Conservation (phyloP, 2,329 filamentous ascomycete species). For the Scedosporium aurantiacum region DNA sequence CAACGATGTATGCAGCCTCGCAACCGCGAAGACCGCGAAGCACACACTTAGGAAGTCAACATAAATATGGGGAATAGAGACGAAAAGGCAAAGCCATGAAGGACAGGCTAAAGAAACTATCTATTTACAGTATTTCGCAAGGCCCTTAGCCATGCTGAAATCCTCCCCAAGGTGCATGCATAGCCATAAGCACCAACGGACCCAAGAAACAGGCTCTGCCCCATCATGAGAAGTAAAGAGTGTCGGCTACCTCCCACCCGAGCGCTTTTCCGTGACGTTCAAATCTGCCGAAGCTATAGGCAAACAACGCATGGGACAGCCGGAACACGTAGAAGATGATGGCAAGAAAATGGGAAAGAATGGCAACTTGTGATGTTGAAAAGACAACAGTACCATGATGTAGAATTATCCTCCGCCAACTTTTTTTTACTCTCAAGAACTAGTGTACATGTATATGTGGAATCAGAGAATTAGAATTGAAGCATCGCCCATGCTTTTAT, state of each 20-base stretch:
- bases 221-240: neutral
- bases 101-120: neutral
- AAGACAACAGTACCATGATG: neutral
- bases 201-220: neutral
- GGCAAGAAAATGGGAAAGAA: neutral
- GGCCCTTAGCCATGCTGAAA: too few relatives aligned
- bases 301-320: neutral
- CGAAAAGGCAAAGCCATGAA: neutral
- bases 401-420: neutral
- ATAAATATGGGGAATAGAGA: too few relatives aligned
- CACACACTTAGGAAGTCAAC: too few relatives aligned
- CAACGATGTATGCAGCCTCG: too few relatives aligned
- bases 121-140: neutral
- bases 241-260: too few relatives aligned
- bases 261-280: neutral
- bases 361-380: neutral
- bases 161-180: too few relatives aligned
- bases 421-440: too few relatives aligned
- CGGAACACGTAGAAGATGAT: neutral
- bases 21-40: too few relatives aligned
- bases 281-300: neutral
- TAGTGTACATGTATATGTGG: neutral
- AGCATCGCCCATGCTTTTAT: neutral
- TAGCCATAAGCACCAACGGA: too few relatives aligned
- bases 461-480: neutral